These are phyloP conservation scores for Rhizopus stolonifer DNA, from an alignment of 371 early-diverging fungal species.

Conservation along the genomic window DNA sequence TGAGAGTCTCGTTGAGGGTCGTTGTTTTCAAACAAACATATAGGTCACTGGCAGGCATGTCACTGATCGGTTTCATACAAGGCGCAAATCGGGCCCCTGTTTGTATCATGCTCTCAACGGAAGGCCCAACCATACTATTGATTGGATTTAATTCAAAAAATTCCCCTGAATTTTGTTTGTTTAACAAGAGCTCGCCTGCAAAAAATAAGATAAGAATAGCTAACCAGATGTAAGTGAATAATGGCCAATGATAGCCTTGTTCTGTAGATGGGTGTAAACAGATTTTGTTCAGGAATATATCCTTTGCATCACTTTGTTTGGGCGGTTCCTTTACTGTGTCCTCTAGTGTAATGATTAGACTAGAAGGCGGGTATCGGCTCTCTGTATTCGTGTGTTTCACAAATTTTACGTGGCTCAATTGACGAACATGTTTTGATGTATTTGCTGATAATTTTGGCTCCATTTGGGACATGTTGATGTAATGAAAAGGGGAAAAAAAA, in stretches of 20 bases:
- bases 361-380: conserved; percentile 7
- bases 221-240: conserved; percentile 18
- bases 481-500: not conserved
- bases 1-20: not conserved
- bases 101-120: conserved; percentile 43
- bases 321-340: not conserved
- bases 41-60: conserved; percentile 19
- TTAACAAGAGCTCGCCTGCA: conserved; percentile 22
- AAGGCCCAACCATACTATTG: conserved; percentile 60
- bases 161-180: conserved; percentile 21
- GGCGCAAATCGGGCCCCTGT: conserved; percentile 57
- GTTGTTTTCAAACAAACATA: conserved; percentile 21
- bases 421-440: not conserved
- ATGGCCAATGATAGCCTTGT: conserved; percentile 16
- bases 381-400: conserved; percentile 6
- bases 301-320: not conserved
- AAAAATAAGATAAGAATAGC: conserved; percentile 9
- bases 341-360: conserved; percentile 6
- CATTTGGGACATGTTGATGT: not conserved
- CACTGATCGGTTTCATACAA: conserved; percentile 49
- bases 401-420: conserved; percentile 23
- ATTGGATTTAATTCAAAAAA: conserved; percentile 46
- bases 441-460: not conserved
- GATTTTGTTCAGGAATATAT: not conserved
- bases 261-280: conserved; percentile 9